These are phyloP conservation scores for Auricularia heimuer DNA, from an alignment of 768 basidiomycete genomes.

Conservation along the genomic window DNA sequence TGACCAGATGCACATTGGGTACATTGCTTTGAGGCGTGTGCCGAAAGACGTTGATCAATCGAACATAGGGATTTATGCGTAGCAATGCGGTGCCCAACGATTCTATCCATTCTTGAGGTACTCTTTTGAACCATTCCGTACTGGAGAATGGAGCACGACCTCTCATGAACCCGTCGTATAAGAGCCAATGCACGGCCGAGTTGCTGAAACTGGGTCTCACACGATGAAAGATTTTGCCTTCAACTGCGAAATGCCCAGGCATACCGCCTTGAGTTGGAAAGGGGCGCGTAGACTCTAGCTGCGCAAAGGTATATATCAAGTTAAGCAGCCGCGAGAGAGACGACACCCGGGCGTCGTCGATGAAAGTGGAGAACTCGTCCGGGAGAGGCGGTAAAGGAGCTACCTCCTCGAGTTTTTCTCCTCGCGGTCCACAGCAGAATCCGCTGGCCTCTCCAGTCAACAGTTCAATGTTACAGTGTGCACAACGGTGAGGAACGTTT, in stretches of 20 bases:
- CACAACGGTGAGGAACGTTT: constrained; percentile 9
- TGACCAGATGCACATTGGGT: constrained; percentile 3
- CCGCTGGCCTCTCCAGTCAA: constrained; percentile 23
- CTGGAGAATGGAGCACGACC: too few relatives aligned
- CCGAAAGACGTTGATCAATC: constrained; percentile 7
- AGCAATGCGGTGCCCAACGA: not conserved
- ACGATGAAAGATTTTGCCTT: too few relatives aligned
- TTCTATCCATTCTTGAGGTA: too few relatives aligned
- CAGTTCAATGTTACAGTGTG: constrained; percentile 14
- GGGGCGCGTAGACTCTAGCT: constrained; percentile 17
- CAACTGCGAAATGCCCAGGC: too few relatives aligned
- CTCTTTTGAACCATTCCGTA: too few relatives aligned
- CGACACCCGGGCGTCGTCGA: constrained; percentile 20
- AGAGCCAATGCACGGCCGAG: too few relatives aligned
- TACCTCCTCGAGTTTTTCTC: too few relatives aligned
- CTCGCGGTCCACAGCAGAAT: constrained; percentile 23
- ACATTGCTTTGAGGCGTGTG: constrained; percentile 9
- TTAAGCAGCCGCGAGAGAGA: constrained; percentile 19
- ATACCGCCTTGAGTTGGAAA: constrained; percentile 13
- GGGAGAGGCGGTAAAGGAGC: constrained; percentile 15
- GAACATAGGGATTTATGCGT: constrained; percentile 11
- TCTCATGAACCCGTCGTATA: too few relatives aligned
- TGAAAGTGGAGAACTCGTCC: constrained; percentile 16
- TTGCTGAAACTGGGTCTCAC: too few relatives aligned
- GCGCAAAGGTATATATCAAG: constrained; percentile 25